A percentile compares a stretch with the other conserved stretches of the same genome.
Evolutionary conservation across 148 eudicot genomes (phyloP).

Genomic region (Spergularia bocconei): DNA sequence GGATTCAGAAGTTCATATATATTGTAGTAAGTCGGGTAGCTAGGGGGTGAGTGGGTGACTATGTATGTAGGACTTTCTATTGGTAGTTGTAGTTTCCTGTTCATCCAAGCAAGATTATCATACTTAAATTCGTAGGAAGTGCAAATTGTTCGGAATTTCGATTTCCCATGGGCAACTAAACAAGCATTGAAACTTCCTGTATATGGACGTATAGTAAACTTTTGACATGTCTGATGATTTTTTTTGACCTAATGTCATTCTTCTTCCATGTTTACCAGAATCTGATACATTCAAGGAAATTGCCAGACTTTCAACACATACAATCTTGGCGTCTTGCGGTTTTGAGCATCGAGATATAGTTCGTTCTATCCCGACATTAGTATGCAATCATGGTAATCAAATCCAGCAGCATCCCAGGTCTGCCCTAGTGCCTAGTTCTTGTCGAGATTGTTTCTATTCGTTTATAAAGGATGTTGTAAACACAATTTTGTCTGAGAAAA

Average conservation of each 20-base stretch:
- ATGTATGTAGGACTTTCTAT: too few relatives aligned
- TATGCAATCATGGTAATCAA: constrained; percentile 46
- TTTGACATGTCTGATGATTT: not conserved
- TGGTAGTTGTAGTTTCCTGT: too few relatives aligned
- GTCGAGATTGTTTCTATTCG: constrained; percentile 66
- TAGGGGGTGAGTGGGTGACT: too few relatives aligned
- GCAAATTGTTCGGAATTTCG: too few relatives aligned
- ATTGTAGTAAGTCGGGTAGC: too few relatives aligned
- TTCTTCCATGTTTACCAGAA: constrained; percentile 33
- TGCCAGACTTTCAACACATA: constrained; percentile 77
- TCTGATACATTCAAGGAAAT: constrained; percentile 68
- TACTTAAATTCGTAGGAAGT: too few relatives aligned
- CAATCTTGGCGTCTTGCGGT: constrained; percentile 77
- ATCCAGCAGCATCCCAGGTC: constrained; percentile 37
- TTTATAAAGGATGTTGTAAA: constrained; percentile 72
- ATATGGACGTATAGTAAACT: not conserved
- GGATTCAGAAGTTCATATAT: too few relatives aligned
- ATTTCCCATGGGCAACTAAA: too few relatives aligned
- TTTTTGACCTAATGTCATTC: not conserved
- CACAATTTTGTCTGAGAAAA: constrained; percentile 44
- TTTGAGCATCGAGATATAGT: constrained; percentile 51
- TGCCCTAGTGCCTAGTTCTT: constrained; percentile 54
- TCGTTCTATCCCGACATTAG: constrained; percentile 31
- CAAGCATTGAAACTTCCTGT: too few relatives aligned
- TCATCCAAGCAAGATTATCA: too few relatives aligned